Base-by-base conservation (phyloP, 2,329 filamentous ascomycete species). In the Fusarium miscanthi region DNA sequence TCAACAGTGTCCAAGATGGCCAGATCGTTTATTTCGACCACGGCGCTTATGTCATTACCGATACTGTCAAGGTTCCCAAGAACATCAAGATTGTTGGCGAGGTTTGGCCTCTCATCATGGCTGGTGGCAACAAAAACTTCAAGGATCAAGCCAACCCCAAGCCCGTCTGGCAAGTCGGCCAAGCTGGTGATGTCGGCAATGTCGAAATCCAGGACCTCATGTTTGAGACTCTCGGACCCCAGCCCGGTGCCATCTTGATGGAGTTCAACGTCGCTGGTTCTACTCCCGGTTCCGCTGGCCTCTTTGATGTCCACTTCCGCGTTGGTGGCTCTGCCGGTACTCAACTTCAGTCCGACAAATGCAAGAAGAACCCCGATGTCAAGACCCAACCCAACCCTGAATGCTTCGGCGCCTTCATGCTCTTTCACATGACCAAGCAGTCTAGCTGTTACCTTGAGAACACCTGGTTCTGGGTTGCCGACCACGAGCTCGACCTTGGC, bases 261-360 rank as follows among this genome's bases (percentile, higher is more conserved):
- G 89, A 98, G 81, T 98, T 94, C 93, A 98, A 98, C 83, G 85
- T 97, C 45, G 90, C 89, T 46, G 91, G 90, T 40, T 80, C 87
- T 74, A 86, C 82, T 61, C 87, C 91, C 64, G 94, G 94, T 51
- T 88, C 90, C 3, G 91, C 91, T 25, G 95, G 90, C 70, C 91
- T 98, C 83, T 99, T 95, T 93, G 96, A 99, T 78, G 91, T 95
- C n/a, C 96, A 99, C 85, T 92, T 96, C 84, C 94, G 96, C 78
- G 89, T 99, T 76, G 95, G 94, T 76, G 96, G 96, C 46, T 91
- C 92, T 60, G 91, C 93, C 8, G 95, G 95, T 67, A 97, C 95
- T 33, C 83, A 93, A 73, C 88, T 98, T 21, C 93, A 97, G 82
- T 92, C 91, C 23, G 87, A 93, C 81, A 91, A 87, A 61, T 98